These are phyloP conservation scores for Aspergillus jensenii DNA, from an alignment of 2,329 filamentous ascomycete genomes.

Conservation along the genomic window DNA sequence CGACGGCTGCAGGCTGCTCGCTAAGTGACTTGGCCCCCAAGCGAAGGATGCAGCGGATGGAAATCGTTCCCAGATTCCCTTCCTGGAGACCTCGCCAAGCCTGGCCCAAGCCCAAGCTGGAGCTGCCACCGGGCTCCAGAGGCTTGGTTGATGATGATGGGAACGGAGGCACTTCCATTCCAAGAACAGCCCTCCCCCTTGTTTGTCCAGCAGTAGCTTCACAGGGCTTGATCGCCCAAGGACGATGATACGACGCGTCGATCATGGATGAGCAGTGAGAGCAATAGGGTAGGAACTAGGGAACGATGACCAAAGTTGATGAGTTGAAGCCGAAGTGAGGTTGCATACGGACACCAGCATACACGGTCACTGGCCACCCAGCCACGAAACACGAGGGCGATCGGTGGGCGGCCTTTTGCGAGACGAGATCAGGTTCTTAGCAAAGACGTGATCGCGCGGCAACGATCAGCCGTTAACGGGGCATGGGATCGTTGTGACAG, in stretches of 20 bases:
- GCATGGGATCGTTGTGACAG: slow-evolving; percentile 35
- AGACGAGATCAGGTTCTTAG: slow-evolving; percentile 28
- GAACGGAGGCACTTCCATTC: slow-evolving; percentile 22
- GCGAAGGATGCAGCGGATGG: slow-evolving; percentile 15
- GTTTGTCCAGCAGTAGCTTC: not conserved
- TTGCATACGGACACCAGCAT: not conserved
- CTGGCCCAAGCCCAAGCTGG: slow-evolving; percentile 11
- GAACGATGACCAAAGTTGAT: not conserved
- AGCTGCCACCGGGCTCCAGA: slow-evolving; percentile 22
- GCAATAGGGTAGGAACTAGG: no score
- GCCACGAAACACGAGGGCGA: slow-evolving; percentile 1
- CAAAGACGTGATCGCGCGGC: slow-evolving; percentile 26
- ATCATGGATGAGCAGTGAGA: not conserved
- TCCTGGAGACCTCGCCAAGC: slow-evolving; percentile 17
- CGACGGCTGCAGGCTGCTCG: slow-evolving; percentile 14
- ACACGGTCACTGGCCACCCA: not conserved
- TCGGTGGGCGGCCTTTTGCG: not conserved
- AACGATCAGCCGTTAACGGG: slow-evolving; percentile 41
- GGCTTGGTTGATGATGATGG: slow-evolving; percentile 20
- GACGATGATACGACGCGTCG: not conserved
- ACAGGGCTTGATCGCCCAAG: not conserved
- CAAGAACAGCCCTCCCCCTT: slow-evolving; percentile 9
- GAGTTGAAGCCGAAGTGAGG: not conserved
- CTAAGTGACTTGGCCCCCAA: slow-evolving; percentile 20
- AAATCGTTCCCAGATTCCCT: slow-evolving; percentile 23